Base-by-base conservation (phyloP, 2,329 filamentous ascomycete species). In the Neospermospora avenae region DNA sequence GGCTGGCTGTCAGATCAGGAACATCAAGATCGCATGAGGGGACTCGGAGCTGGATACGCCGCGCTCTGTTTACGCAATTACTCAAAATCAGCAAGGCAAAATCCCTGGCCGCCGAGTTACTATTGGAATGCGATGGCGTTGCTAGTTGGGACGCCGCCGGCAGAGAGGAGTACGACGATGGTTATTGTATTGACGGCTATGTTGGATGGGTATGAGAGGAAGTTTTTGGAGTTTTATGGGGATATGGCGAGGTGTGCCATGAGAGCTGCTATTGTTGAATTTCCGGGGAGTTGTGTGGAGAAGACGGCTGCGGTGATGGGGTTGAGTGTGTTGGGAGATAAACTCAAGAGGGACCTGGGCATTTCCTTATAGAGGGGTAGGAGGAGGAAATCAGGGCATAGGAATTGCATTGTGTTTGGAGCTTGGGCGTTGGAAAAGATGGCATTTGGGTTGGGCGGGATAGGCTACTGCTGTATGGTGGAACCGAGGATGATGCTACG, bases 21-120 rank as follows among this genome's bases (percentile, higher is more conserved):
- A n/a, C 92, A 97, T 74, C 84, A 84, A 67, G 88, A 93, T 72
- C 84, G 89, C 61, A 93, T 96, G 88, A 87, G 85, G 3, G 93
- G 92, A 0, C 79, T 97, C 0, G 91, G 86, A 1, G 88, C 89
- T 3, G 93, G 93, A 0, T 99, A 89, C 71, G 90, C 92, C 0
- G 85, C 93, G 1, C 80, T 98, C 39, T 85, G 91, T 1, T 79
- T 97, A 8, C 86, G 93, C 51, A 91, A 96, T 72, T 96, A 96
- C 71, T 84, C 84, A 63, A 87, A 84, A 65, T 84, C 86, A 1
- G 78, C 80, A 18, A 48, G 65, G 41, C 86, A 86, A 65, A 93
- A 93, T 67, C 92, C 88, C 0, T 95, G 84, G 75, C 92, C 88
- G 3, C 90, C 89, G 52, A 81, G 80, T 0, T 81, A 93, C 58